Conservation (phyloP, 2,329 filamentous ascomycete species). For the Penicillium sp. region DNA sequence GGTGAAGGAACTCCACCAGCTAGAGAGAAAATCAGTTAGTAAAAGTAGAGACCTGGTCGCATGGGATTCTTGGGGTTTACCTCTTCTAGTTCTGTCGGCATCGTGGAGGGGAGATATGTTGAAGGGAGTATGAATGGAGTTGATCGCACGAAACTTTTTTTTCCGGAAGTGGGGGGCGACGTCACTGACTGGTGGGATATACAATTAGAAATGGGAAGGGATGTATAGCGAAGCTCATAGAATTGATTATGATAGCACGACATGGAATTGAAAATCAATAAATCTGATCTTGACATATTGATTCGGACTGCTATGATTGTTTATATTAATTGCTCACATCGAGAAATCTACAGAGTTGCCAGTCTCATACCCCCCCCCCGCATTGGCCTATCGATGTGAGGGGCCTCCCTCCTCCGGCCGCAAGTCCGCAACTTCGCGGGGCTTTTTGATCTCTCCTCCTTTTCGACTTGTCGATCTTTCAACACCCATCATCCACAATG, state of each 20-base stretch:
- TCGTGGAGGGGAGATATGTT: constrained; percentile 45
- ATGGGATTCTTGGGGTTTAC: constrained; percentile 51
- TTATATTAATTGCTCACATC: background rate
- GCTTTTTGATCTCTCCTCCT: constrained; percentile 4
- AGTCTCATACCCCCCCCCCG: background rate
- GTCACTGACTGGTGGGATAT: constrained; percentile 5
- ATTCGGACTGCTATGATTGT: background rate
- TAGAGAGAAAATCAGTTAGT: constrained; percentile 13
- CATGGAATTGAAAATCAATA: background rate
- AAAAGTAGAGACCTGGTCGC: no score
- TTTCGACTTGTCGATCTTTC: background rate
- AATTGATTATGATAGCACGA: background rate
- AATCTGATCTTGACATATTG: background rate
- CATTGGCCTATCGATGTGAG: background rate
- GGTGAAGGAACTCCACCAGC: constrained; percentile 85
- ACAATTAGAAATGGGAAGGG: background rate
- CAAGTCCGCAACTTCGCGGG: background rate
- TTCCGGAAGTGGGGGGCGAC: constrained; percentile 25
- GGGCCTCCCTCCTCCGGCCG: background rate
- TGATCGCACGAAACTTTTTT: constrained; percentile 22
- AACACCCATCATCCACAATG: constrained; percentile 17
- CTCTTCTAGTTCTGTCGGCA: constrained; percentile 80
- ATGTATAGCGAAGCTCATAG: background rate
- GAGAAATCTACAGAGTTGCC: background rate
- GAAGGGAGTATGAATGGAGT: constrained; percentile 3